phyloP scores from a whole-genome alignment of 345 rosid genomes.

The Hibiscus mutabilis region DNA sequence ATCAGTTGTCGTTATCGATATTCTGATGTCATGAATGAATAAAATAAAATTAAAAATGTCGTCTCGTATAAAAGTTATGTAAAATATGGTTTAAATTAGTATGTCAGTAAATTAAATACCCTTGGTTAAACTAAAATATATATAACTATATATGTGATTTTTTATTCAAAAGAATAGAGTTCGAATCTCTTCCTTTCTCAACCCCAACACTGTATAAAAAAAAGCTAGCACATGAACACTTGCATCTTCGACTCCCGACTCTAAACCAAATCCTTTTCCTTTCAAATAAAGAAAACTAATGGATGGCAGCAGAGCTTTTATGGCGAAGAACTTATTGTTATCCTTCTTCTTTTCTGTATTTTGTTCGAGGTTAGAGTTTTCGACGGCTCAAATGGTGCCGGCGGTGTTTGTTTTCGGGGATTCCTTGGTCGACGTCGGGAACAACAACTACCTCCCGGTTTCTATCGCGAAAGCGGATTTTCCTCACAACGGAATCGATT shows the following conservation, averaged over 20 bases:
- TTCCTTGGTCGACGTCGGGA: conserved; percentile 51
- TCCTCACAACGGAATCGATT: conserved; percentile 48
- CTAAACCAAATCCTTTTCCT: background rate
- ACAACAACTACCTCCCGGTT: conserved; percentile 35
- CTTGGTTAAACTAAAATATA: no score
- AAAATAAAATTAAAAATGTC: no score
- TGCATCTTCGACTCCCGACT: background rate
- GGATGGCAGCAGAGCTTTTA: background rate
- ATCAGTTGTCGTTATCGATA: no score
- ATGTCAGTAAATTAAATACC: no score
- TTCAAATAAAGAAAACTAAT: background rate
- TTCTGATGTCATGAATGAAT: no score
- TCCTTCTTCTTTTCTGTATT: background rate
- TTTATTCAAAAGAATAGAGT: no score
- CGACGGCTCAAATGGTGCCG: conserved; percentile 29
- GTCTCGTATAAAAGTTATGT: no score
- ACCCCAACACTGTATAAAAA: background rate
- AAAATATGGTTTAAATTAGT: no score
- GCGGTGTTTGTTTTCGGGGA: conserved; percentile 53
- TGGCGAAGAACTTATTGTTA: background rate
- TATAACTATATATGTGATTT: no score
- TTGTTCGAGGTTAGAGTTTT: background rate
- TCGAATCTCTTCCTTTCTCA: no score
- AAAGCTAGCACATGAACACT: background rate
- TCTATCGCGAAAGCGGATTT: conserved; percentile 40